Evolutionary conservation across 371 early-diverging fungal genomes (phyloP).

Genomic region (Mucor velutinosus): DNA sequence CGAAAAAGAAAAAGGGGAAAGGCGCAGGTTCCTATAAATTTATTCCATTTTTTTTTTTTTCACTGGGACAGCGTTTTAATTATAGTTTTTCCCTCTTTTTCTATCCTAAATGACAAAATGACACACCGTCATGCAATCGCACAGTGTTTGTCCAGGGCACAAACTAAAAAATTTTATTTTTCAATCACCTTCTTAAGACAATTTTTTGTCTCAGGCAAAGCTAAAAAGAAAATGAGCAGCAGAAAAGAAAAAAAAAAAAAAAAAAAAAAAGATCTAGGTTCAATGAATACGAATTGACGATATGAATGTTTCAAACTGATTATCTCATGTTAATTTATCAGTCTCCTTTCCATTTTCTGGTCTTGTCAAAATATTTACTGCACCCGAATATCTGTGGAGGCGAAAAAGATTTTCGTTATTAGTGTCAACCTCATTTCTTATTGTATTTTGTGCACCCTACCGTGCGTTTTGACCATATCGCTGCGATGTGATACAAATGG

Average conservation of each 20-base stretch:
- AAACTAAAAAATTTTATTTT: conserved; percentile 6
- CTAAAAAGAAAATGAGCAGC: background rate
- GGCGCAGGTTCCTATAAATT: background rate
- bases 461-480: conserved; percentile 34
- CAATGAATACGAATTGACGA: background rate
- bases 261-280: background rate
- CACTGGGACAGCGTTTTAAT: conserved; percentile 1
- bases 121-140: conserved; percentile 14
- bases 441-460: conserved; percentile 23
- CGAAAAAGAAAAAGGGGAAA: background rate
- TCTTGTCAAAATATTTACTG: conserved; percentile 18
- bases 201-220: background rate
- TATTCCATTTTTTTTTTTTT: conserved; percentile 5
- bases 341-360: background rate
- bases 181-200: background rate
- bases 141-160: conserved; percentile 2
- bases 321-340: background rate
- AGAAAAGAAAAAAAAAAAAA: conserved; percentile 1
- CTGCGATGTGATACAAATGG: conserved; percentile 40
- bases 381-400: conserved; percentile 33
- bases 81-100: conserved; percentile 1
- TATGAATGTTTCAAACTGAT: background rate
- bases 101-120: background rate
- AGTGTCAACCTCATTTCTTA: background rate
- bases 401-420: background rate